Base-by-base conservation (phyloP, 257 asterid genomes). In the Oldenlandia corymbosa region DNA sequence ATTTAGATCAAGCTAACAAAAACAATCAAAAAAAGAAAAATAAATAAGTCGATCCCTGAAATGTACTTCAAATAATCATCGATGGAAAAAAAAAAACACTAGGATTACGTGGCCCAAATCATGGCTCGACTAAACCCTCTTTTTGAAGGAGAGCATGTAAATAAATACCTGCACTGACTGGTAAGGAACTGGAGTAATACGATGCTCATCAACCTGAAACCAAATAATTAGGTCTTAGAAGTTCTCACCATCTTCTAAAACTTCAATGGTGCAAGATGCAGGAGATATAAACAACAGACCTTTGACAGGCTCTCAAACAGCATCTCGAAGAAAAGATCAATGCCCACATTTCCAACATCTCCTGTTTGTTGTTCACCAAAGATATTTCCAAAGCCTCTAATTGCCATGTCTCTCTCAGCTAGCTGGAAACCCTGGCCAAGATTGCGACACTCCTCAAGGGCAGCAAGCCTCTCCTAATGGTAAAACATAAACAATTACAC, bases 331-430 rank as follows among this genome's bases (percentile, higher is more conserved):
- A 91, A 91, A 59, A 91, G 98, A 84, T 91, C 98, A 67, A 91
- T 85, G 78, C 98, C 98, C 62, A 91, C 98, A 75, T 91, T 91
- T 76, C 96, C 98, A 71, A 91, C 94, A 83, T 91, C 98, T 64
- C 98, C 98, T 3, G 98, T 88, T 81, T 91, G 98, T 73, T 91
- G 98, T 81, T 91, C 98, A 28, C 98, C 98, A 70, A 91, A 91
- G 55, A 91, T 91, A 76, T 91, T 91, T 68, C 98, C 98, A 66
- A 91, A 91, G 66, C 98, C 98, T 86, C 98, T 80, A 62, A 91
- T 88, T 69, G 91, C 96, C 98, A 91, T 91, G 84, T 91, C 98
- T 73, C 89, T 88, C 84, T 91, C 98, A 20, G 98, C 96, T 83
- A 91, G 91, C 71, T 86, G 92, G 82, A 91, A 88, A 66, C 98